Evolutionary conservation across 192 early-diverging fungal species (phyloP), one percentile per base, ranked within the genome.

Genomic region (Chytriomyces sp.): DNA sequence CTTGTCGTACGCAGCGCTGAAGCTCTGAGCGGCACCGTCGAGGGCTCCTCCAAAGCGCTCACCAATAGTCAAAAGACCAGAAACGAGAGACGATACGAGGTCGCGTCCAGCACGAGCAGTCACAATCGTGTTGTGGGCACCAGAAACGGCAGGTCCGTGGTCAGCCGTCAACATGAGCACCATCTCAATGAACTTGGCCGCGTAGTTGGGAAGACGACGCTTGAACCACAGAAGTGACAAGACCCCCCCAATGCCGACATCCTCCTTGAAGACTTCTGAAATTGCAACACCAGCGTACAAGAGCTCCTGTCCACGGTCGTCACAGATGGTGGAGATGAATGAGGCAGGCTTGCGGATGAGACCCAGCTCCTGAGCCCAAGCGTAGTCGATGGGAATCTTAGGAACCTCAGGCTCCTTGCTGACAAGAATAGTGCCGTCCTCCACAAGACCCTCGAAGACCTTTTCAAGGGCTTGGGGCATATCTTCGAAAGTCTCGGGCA

Each of bases 121-220:
- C 36, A 95, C 93, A 61, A 78, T 80, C 32, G 78, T 87, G 77
- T 75, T 79, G 81, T 84, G 84, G 49, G 86, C 95, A 66, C 94
- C 96, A 63, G 94, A 96, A 19, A 98, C 96, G 39, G 96, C 96
- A 1, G 96, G 96, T 32, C 96, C 96, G 84, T 99, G 96, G 87
- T 99, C 96, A 22, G 96, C 96, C 4, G 96, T 99, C 75, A 99
- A 86, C 96, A 99, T 99, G 39, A 99, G 87, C 25, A 97, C 94
- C 96, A 99, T 99, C 86, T 99, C 96, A 68, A 99, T 96, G 78
- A 99, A 99, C 86, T 91, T 92, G 83, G 91, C 89, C 17, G 96
- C 96, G 80, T 96, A 99, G 56, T 82, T 86, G 12, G 96, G 96
- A 65, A 99, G 82, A 59, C 96, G 91, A 52, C 96, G 90, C 89